phyloP scores from a whole-genome alignment of 768 basidiomycete genomes.

The Boletus patriciae region DNA sequence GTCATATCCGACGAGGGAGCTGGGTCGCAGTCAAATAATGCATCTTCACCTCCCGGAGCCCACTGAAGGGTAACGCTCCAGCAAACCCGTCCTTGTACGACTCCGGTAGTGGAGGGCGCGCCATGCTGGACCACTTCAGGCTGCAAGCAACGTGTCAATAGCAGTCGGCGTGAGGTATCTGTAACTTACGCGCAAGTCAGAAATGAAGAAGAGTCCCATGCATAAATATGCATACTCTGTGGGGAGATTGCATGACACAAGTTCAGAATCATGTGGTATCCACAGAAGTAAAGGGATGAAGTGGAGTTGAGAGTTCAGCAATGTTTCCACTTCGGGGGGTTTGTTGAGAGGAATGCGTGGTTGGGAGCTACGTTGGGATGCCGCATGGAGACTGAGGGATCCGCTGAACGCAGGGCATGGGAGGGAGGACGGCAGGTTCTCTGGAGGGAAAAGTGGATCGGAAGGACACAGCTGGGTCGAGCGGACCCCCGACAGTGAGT shows the following conservation, averaged over 20 bases:
- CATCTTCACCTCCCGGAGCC: conserved; percentile 51
- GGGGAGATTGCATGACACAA: conserved; percentile 28
- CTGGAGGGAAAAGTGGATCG: not conserved
- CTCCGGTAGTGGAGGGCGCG: not conserved
- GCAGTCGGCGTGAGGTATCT: not conserved
- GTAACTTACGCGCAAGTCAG: conserved; percentile 38
- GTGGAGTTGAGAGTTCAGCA: conserved; percentile 42
- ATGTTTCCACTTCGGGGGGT: conserved; percentile 44
- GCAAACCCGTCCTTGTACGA: conserved; percentile 35
- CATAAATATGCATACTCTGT: conserved; percentile 42
- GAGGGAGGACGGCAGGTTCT: not conserved
- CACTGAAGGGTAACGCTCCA: conserved; percentile 51
- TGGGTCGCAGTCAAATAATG: conserved; percentile 14
- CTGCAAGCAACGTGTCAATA: conserved; percentile 14
- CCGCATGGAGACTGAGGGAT: not conserved
- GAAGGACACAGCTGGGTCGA: not conserved
- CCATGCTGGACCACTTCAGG: conserved; percentile 9
- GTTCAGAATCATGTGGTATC: conserved; percentile 34
- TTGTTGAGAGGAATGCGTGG: conserved; percentile 26
- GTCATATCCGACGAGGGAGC: not conserved
- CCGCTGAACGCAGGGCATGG: not conserved
- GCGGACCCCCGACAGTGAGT: not conserved
- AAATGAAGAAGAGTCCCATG: conserved; percentile 49
- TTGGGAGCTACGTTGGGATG: not conserved
- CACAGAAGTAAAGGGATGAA: conserved; percentile 44